phyloP scores from a whole-genome alignment of 495 filamentous ascomycete species.

The Penicillium mononematosum region DNA sequence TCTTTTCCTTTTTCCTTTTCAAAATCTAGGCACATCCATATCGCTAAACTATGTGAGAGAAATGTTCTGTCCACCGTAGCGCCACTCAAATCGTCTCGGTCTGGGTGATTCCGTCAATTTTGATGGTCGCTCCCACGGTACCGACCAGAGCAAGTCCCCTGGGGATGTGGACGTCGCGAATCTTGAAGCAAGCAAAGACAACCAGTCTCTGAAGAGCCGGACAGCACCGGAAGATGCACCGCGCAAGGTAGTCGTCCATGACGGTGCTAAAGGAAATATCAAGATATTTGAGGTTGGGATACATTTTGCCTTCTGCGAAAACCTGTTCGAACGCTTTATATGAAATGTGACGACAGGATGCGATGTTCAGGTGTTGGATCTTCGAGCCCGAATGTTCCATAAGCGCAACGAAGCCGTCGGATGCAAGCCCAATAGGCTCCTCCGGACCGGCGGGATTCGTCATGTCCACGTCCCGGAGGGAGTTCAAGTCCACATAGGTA shows the following conservation, averaged over 20 bases:
- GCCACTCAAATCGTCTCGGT: conserved; percentile 16
- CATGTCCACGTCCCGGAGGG: conserved; percentile 71
- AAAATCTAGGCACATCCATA: background rate
- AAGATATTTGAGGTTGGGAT: conserved; percentile 63
- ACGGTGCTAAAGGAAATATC: conserved; percentile 76
- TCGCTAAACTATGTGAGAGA: background rate
- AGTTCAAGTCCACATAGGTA: conserved; percentile 65
- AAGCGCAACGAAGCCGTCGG: conserved; percentile 68
- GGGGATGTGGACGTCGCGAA: conserved; percentile 67
- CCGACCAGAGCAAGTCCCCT: conserved; percentile 75
- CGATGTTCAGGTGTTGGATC: conserved; percentile 65
- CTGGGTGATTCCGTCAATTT: conserved; percentile 49
- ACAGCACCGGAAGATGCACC: conserved; percentile 71
- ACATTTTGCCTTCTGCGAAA: conserved; percentile 60
- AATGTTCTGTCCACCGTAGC: background rate
- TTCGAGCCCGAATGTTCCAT: conserved; percentile 76
- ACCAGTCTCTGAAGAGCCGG: conserved; percentile 69
- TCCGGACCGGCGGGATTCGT: conserved; percentile 58
- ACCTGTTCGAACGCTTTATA: conserved; percentile 64
- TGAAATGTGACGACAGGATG: conserved; percentile 76
- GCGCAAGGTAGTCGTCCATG: conserved; percentile 72
- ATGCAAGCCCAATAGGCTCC: conserved; percentile 65
- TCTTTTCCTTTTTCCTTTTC: background rate
- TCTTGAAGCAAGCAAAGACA: conserved; percentile 82
- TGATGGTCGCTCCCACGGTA: conserved; percentile 33